Evolutionary conservation across 2,329 filamentous ascomycete genomes (phyloP).

Genomic region (Ploettnerulaceae sp.): DNA sequence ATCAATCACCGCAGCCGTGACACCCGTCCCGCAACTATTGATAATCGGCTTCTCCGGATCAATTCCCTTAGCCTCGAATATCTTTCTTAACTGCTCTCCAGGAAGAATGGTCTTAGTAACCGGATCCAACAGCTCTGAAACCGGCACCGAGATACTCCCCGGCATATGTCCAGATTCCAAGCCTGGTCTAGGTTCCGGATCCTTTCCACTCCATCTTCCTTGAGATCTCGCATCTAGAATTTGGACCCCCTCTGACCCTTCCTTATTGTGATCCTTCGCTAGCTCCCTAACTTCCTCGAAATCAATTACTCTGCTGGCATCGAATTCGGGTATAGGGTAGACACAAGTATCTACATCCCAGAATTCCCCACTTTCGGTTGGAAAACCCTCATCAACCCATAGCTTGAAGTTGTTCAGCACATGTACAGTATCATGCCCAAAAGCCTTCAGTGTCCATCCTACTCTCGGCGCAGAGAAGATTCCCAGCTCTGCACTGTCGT

Average conservation of each 20-base stretch:
- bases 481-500: constrained; percentile 84
- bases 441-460: constrained; percentile 86
- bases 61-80: constrained; percentile 77
- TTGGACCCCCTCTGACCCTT: constrained; percentile 77
- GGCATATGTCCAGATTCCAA: constrained; percentile 90
- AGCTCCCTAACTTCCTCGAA: constrained; percentile 82
- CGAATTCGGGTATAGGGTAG: constrained; percentile 57
- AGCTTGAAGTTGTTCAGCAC: constrained; percentile 91
- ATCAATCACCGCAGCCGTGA: constrained; percentile 88
- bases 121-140: constrained; percentile 74
- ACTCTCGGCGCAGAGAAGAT: constrained; percentile 93
- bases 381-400: constrained; percentile 82
- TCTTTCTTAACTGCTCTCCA: constrained; percentile 61
- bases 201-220: constrained; percentile 76
- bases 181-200: constrained; percentile 81
- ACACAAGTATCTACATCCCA: constrained; percentile 61
- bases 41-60: constrained; percentile 78
- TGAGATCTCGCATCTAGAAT: constrained; percentile 80
- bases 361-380: constrained; percentile 74
- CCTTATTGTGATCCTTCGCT: constrained; percentile 71
- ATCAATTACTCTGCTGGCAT: constrained; percentile 61
- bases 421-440: constrained; percentile 85
- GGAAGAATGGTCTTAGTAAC: constrained; percentile 76
- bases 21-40: constrained; percentile 85
- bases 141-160: constrained; percentile 76